Evolutionary conservation across 2,329 filamentous ascomycete genomes (phyloP).

Genomic region (Akanthomyces muscarius): DNA sequence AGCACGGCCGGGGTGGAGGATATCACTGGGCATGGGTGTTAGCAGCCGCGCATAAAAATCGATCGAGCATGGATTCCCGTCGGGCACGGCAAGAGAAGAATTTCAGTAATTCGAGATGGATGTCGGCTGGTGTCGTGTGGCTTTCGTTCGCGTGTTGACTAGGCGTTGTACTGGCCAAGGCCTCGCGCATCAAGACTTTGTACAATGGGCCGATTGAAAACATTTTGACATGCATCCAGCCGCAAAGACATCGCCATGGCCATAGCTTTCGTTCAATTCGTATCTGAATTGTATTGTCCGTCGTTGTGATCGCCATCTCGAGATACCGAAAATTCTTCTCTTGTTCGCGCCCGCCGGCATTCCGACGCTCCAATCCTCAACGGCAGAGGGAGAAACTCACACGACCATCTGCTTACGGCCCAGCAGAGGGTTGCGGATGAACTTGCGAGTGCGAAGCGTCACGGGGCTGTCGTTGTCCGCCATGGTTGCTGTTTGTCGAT

Average conservation of each 20-base stretch:
- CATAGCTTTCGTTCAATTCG: not conserved
- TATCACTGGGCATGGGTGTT: constrained; percentile 65
- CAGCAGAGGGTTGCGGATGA: constrained; percentile 99
- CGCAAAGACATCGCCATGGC: not conserved
- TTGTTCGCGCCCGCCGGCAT: constrained; percentile 4
- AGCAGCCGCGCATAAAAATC: not conserved
- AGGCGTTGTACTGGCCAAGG: not conserved
- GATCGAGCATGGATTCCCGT: not conserved
- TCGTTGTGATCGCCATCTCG: not conserved
- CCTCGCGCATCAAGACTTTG: not conserved
- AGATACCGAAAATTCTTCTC: constrained; percentile 14
- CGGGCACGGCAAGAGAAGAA: not conserved
- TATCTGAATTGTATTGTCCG: not conserved
- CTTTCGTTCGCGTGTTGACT: not conserved
- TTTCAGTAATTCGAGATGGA: not conserved
- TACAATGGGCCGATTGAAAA: not conserved
- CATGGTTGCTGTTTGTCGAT: constrained; percentile 64
- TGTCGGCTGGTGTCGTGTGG: not conserved
- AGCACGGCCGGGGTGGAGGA: constrained; percentile 97
- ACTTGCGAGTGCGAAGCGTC: constrained; percentile 97
- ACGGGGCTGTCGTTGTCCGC: constrained; percentile 75
- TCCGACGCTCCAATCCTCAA: not conserved
- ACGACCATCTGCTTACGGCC: constrained; percentile 99
- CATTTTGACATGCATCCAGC: not conserved
- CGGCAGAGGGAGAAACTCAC: constrained; percentile 58